A percentile compares a stretch with the other conserved stretches of the same genome.
These are phyloP conservation scores for Diaporthe batatas DNA, from an alignment of 2,329 filamentous ascomycete genomes.

Conservation along the genomic window DNA sequence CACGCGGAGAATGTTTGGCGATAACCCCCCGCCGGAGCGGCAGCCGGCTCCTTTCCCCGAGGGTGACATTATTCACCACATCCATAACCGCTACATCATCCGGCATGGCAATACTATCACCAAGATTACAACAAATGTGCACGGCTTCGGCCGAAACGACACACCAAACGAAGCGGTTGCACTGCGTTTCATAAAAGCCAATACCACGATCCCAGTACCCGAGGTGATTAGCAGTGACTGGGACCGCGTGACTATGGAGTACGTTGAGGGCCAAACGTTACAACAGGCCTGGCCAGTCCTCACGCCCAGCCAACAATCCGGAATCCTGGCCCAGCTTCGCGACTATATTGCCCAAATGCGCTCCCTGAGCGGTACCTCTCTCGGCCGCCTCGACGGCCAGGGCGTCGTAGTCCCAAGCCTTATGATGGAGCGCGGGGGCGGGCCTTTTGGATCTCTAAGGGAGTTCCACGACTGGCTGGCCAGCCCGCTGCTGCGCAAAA, in stretches of 20 bases:
- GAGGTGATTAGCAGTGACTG: constrained; percentile 5
- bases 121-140: neutral
- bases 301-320: neutral
- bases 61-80: too few relatives aligned
- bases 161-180: constrained; percentile 4
- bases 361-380: neutral
- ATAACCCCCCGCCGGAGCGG: too few relatives aligned
- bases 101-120: neutral
- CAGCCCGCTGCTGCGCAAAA: neutral
- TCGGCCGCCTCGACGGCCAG: neutral
- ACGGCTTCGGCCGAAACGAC: neutral
- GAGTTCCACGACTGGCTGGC: constrained; percentile 10
- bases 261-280: neutral
- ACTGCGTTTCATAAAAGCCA: neutral
- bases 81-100: too few relatives aligned
- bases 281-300: constrained; percentile 3
- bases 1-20: too few relatives aligned
- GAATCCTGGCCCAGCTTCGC: neutral
- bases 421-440: neutral
- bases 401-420: neutral
- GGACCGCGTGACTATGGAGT: constrained; percentile 15
- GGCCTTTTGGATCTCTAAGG: neutral
- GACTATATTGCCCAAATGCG: neutral
- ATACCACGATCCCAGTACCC: constrained; percentile 28
- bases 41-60: too few relatives aligned